A percentile compares a stretch with the other conserved stretches of the same genome.
phyloP scores from a whole-genome alignment of 768 basidiomycete species.

The Ramaria sp. region DNA sequence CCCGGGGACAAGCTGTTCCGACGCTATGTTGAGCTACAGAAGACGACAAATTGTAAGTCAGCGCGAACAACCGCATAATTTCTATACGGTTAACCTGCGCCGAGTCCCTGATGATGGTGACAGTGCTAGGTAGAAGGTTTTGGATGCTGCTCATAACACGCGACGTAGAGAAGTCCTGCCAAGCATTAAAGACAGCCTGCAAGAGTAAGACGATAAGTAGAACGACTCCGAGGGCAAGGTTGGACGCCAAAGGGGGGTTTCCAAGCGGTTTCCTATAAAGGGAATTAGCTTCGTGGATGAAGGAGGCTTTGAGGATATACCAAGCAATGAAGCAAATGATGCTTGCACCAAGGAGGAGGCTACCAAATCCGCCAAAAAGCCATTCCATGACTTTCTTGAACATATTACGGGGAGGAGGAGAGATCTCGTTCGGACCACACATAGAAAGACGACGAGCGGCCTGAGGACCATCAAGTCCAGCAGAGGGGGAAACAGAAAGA shows the following conservation, averaged over 20 bases:
- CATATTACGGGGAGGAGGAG: slow-evolving; percentile 34
- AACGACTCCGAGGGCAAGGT: slow-evolving; percentile 51
- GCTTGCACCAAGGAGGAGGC: slow-evolving; percentile 31
- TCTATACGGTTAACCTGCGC: slow-evolving; percentile 14
- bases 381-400: slow-evolving; percentile 36
- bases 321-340: slow-evolving; percentile 47
- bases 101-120: slow-evolving; percentile 48
- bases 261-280: slow-evolving; percentile 45
- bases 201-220: slow-evolving; percentile 32
- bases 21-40: slow-evolving; percentile 34
- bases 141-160: slow-evolving; percentile 54
- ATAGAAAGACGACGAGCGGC: slow-evolving; percentile 32
- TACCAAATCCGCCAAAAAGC: slow-evolving; percentile 44
- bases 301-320: slow-evolving; percentile 15
- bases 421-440: slow-evolving; percentile 40
- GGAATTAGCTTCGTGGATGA: slow-evolving; percentile 10
- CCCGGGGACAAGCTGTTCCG: slow-evolving; percentile 54
- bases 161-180: slow-evolving; percentile 45
- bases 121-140: slow-evolving; percentile 54
- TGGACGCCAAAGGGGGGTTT: slow-evolving; percentile 40
- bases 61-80: not conserved
- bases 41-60: not conserved
- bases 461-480: slow-evolving; percentile 39
- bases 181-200: slow-evolving; percentile 35
- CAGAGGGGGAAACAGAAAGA: slow-evolving; percentile 31